Conservation (phyloP, 2,329 filamentous ascomycete genomes). For the Ceratocystis ficicola region DNA sequence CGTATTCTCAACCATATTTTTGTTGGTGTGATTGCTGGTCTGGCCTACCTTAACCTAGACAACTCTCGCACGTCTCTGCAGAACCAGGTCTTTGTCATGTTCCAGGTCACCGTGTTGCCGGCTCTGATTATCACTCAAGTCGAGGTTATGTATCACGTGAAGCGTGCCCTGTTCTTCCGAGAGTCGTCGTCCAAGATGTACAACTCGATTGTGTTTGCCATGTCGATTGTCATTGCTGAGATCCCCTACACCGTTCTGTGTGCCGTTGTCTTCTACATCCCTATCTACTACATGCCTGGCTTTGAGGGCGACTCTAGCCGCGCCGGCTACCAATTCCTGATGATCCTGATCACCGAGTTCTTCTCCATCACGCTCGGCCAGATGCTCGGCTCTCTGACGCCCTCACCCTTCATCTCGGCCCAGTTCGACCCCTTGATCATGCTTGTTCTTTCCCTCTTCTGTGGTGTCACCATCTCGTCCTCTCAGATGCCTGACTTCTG, state of each 20-base stretch:
- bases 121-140: slow-evolving; percentile 74
- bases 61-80: slow-evolving; percentile 65
- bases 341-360: slow-evolving; percentile 69
- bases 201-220: slow-evolving; percentile 62
- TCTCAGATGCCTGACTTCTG: slow-evolving; percentile 68
- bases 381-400: slow-evolving; percentile 62
- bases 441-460: slow-evolving; percentile 75
- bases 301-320: slow-evolving; percentile 50
- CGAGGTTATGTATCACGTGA: slow-evolving; percentile 66
- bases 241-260: slow-evolving; percentile 74
- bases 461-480: slow-evolving; percentile 70
- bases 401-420: slow-evolving; percentile 64
- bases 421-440: slow-evolving; percentile 73
- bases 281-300: slow-evolving; percentile 73
- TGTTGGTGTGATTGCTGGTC: slow-evolving; percentile 64
- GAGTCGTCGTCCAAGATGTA: slow-evolving; percentile 82
- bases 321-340: slow-evolving; percentile 78
- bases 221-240: slow-evolving; percentile 69
- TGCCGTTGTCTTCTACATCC: slow-evolving; percentile 68
- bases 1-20: slow-evolving; percentile 73
- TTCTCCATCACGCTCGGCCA: slow-evolving; percentile 75
- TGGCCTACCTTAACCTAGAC: slow-evolving; percentile 68
- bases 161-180: slow-evolving; percentile 71
- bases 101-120: slow-evolving; percentile 76
- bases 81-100: slow-evolving; percentile 79